A percentile compares a stretch with the other conserved stretches of the same genome.
phyloP scores from a whole-genome alignment of 2,329 filamentous ascomycete species.

The Fonsecaea pedrosoi region DNA sequence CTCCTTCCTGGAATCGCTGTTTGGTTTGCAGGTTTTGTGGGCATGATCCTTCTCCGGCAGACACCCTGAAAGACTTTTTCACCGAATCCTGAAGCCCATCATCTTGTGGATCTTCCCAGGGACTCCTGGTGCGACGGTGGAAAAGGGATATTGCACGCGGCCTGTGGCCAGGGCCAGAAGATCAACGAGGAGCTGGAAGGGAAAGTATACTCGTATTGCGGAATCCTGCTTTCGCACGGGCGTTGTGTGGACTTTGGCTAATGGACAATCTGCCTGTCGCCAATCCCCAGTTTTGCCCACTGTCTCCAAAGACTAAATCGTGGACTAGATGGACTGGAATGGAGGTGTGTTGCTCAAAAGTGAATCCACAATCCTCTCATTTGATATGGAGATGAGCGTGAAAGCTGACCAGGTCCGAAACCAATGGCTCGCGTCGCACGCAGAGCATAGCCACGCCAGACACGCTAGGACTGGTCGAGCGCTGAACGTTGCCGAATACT shows the following conservation, averaged over 20 bases:
- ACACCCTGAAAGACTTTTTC: neutral
- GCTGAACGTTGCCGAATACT: constrained; percentile 2
- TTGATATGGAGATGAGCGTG: constrained; percentile 2
- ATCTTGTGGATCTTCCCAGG: neutral
- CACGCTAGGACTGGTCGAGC: neutral
- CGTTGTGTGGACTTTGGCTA: neutral
- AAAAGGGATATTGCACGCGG: neutral
- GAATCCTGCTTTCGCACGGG: neutral
- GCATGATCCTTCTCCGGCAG: neutral
- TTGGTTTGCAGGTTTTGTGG: neutral
- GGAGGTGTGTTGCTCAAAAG: neutral
- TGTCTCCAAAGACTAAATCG: neutral
- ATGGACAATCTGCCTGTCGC: neutral
- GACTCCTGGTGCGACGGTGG: neutral
- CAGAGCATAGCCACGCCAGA: constrained; percentile 7
- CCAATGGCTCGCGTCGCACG: neutral
- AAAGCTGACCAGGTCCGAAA: neutral
- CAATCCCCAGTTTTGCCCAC: constrained; percentile 2
- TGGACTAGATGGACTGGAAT: neutral
- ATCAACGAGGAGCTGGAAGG: neutral
- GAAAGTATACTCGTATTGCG: neutral
- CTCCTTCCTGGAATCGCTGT: neutral
- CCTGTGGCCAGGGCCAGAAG: neutral
- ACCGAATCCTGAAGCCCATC: neutral
- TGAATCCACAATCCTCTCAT: neutral